These are phyloP conservation scores for Zygosaccharomyces sapae DNA, from an alignment of 1,139 yeast species.

Conservation along the genomic window DNA sequence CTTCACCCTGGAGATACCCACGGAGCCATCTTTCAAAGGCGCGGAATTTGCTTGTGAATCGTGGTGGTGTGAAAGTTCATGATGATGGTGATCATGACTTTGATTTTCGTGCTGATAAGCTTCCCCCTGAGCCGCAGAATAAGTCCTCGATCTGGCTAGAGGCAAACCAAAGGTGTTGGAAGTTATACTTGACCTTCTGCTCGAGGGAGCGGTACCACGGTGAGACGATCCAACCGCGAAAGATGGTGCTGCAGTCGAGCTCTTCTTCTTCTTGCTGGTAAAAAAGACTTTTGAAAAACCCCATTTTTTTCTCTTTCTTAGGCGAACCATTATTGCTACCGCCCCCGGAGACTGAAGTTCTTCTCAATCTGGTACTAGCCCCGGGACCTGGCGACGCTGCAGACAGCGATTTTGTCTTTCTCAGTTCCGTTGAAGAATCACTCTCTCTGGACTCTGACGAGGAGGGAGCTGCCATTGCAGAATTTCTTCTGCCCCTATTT, in stretches of 20 bases:
- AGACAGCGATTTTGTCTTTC: slow-evolving; percentile 35
- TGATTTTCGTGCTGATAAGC: slow-evolving; percentile 14
- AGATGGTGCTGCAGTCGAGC: slow-evolving; percentile 9
- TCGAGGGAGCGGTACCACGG: slow-evolving; percentile 7
- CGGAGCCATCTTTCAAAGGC: slow-evolving; percentile 4
- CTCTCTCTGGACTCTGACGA: not conserved
- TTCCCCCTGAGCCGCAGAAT: slow-evolving; percentile 13
- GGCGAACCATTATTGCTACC: slow-evolving; percentile 2
- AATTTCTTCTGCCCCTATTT: not conserved
- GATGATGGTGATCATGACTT: not conserved
- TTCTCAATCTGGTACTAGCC: not conserved
- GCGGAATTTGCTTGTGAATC: not conserved
- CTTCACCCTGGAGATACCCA: not conserved
- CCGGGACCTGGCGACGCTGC: slow-evolving; percentile 17
- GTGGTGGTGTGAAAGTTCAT: not conserved
- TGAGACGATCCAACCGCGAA: slow-evolving; percentile 7
- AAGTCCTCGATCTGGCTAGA: slow-evolving; percentile 15
- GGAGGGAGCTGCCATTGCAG: not conserved
- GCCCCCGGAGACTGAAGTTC: slow-evolving; percentile 11
- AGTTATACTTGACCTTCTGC: slow-evolving; percentile 10
- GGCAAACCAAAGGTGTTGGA: slow-evolving; percentile 10
- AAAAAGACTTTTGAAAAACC: slow-evolving; percentile 39
- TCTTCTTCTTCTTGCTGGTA: slow-evolving; percentile 33
- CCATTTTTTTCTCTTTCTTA: slow-evolving; percentile 31
- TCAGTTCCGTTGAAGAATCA: slow-evolving; percentile 13